Evolutionary conservation across 2,329 filamentous ascomycete species (phyloP).

Genomic region (Xylaria sp.): DNA sequence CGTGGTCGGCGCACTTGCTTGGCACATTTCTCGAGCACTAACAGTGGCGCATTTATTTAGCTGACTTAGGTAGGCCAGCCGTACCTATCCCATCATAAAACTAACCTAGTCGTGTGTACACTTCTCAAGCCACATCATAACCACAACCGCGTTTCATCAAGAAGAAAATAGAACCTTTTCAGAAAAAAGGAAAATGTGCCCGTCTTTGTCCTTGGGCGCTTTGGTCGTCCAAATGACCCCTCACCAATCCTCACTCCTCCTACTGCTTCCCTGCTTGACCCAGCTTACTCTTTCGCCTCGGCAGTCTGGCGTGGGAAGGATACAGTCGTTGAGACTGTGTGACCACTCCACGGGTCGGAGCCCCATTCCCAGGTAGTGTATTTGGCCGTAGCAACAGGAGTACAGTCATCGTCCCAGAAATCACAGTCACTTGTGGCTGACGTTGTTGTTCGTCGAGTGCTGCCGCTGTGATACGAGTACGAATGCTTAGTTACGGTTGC

Average conservation of each 20-base stretch:
- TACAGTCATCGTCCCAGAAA: conserved; percentile 24
- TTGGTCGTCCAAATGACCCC: neutral
- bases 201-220: neutral
- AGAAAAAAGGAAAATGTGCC: neutral
- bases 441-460: conserved; percentile 17
- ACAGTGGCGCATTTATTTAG: neutral
- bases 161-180: neutral
- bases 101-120: neutral
- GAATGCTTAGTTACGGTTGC: conserved; percentile 18
- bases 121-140: neutral
- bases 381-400: neutral
- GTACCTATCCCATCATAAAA: neutral
- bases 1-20: conserved; percentile 3
- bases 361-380: conserved; percentile 16
- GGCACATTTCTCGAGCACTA: conserved; percentile 2
- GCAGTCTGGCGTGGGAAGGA: neutral
- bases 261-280: neutral
- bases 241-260: neutral
- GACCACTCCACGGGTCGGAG: conserved; percentile 19
- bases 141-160: neutral
- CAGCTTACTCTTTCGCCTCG: conserved; percentile 5
- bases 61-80: neutral
- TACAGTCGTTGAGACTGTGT: conserved; percentile 17
- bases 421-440: conserved; percentile 23
- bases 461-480: conserved; percentile 26